These are phyloP conservation scores for Lagenidium sp. DNA, from an alignment of 352 stramenopile species.

Conservation along the genomic window DNA sequence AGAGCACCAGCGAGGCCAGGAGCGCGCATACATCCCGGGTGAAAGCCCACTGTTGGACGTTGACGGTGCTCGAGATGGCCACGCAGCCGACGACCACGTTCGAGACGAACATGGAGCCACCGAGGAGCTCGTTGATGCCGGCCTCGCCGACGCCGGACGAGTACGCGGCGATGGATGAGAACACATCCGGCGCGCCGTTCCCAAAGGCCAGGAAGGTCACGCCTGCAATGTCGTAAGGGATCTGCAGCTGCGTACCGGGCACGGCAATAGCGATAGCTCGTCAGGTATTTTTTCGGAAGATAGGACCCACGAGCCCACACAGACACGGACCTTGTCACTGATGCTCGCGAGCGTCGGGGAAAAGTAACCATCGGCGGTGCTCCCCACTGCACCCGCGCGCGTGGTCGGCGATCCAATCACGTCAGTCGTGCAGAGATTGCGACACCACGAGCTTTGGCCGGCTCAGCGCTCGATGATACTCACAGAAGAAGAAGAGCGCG, in stretches of 20 bases:
- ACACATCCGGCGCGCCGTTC: conserved; percentile 97
- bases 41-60: conserved; percentile 60
- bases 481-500: conserved; percentile 78
- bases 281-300: background rate
- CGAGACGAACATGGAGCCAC: conserved; percentile 94
- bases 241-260: conserved; percentile 29
- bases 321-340: conserved; percentile 71
- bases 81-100: conserved; percentile 89
- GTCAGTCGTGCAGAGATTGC: too few relatives aligned
- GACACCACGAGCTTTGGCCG: background rate
- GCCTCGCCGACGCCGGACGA: conserved; percentile 53
- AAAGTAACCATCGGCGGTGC: conserved; percentile 97
- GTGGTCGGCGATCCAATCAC: conserved; percentile 1
- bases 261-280: background rate
- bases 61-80: conserved; percentile 58
- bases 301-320: background rate
- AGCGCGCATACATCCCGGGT: conserved; percentile 50
- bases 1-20: conserved; percentile 31
- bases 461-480: conserved; percentile 5
- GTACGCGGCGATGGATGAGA: conserved; percentile 86
- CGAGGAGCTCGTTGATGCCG: conserved; percentile 92
- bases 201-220: conserved; percentile 97
- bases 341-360: conserved; percentile 95
- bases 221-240: conserved; percentile 91
- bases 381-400: conserved; percentile 70